Evolutionary conservation across 257 asterid species (phyloP).

Genomic region (Nicotiana knightiana): DNA sequence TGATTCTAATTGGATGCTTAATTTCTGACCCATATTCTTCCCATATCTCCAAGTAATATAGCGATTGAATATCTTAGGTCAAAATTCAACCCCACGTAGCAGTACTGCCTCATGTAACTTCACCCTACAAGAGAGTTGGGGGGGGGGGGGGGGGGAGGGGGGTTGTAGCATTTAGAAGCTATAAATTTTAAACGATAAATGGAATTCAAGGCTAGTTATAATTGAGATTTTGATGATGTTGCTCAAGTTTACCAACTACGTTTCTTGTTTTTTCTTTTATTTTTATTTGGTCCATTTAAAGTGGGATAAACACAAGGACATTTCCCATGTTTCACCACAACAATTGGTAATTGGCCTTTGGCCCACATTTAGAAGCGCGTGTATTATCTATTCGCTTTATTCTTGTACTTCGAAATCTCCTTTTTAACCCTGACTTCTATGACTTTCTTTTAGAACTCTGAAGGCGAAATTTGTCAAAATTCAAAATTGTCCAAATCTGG

Average conservation of each 20-base stretch:
- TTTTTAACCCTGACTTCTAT: not conserved
- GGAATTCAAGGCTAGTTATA: not conserved
- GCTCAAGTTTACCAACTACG: not conserved
- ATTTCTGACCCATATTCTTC: not conserved
- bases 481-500: constrained; percentile 12
- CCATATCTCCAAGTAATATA: not conserved
- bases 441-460: not conserved
- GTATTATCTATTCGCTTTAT: not conserved
- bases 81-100: not conserved
- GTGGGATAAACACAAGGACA: not conserved
- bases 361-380: not conserved
- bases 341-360: not conserved
- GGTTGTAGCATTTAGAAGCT: not conserved
- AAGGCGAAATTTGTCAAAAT: constrained; percentile 8
- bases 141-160: not conserved
- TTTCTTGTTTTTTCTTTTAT: not conserved
- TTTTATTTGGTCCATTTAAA: not conserved
- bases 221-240: not conserved
- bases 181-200: not conserved
- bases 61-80: not conserved
- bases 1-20: not conserved
- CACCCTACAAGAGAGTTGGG: not conserved
- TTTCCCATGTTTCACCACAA: not conserved
- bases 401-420: constrained; percentile 9
- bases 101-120: not conserved